A percentile compares a stretch with the other conserved stretches of the same genome.
Conservation (phyloP, 306 rosid species). For the Sicyos baderoa region DNA sequence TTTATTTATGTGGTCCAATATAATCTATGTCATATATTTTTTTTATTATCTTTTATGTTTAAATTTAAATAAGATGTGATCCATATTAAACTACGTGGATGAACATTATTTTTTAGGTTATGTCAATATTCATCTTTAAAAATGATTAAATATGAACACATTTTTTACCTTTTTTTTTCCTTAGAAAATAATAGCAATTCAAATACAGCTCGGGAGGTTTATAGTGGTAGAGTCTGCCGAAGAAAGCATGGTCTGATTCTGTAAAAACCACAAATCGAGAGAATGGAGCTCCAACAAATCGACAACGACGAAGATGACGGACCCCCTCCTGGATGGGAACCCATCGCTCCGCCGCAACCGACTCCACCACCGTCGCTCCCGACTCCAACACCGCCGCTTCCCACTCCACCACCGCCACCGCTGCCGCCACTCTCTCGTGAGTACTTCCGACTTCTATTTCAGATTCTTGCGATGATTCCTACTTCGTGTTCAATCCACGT, state of each 20-base stretch:
- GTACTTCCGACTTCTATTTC: slow-evolving; percentile 12
- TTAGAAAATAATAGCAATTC: too few species aligned
- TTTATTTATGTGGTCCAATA: too few species aligned
- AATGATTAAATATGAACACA: too few species aligned
- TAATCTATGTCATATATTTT: too few species aligned
- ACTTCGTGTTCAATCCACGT: not conserved
- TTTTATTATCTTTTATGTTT: too few species aligned
- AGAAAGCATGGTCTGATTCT: not conserved
- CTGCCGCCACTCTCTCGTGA: slow-evolving; percentile 33
- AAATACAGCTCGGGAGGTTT: not conserved
- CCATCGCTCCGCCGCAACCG: slow-evolving; percentile 28
- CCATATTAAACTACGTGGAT: too few species aligned
- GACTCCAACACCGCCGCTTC: not conserved
- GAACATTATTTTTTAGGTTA: too few species aligned
- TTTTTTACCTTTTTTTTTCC: too few species aligned
- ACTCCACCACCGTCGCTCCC: not conserved
- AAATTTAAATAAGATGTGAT: too few species aligned
- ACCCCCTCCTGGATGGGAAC: slow-evolving; percentile 64
- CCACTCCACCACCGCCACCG: not conserved
- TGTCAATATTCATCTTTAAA: too few species aligned
- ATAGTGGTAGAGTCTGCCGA: not conserved
- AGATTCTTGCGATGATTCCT: not conserved
- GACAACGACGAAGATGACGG: slow-evolving; percentile 62
- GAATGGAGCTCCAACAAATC: slow-evolving; percentile 27
- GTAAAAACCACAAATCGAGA: not conserved